phyloP scores from a whole-genome alignment of 768 basidiomycete genomes.

The Mycena pura region DNA sequence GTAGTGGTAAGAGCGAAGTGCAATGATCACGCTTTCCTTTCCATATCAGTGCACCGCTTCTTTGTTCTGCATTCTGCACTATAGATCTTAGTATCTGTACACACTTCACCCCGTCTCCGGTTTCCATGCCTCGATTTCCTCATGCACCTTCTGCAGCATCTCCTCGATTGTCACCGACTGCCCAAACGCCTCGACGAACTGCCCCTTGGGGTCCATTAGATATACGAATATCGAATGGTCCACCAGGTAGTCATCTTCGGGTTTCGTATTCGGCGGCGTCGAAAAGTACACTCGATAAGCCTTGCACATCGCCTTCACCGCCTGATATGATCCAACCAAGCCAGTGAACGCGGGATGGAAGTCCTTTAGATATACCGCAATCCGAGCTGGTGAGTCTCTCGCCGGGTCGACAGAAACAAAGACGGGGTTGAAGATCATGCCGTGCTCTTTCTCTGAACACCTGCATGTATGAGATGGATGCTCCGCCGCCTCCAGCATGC shows the following conservation, averaged over 20 bases:
- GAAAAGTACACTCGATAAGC: constrained; percentile 99
- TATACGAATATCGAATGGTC: constrained; percentile 98
- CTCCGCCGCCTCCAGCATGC: background rate
- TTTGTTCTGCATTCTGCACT: background rate
- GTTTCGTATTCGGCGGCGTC: constrained; percentile 86
- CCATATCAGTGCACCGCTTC: background rate
- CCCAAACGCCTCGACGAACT: constrained; percentile 97
- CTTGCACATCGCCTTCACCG: constrained; percentile 89
- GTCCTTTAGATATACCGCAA: constrained; percentile 74
- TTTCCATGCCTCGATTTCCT: constrained; percentile 53
- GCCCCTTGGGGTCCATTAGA: constrained; percentile 93
- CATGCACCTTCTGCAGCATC: constrained; percentile 66
- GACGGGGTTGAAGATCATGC: constrained; percentile 80
- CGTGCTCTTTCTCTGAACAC: constrained; percentile 68
- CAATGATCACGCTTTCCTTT: background rate
- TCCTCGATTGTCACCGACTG: constrained; percentile 76
- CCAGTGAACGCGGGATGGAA: constrained; percentile 93
- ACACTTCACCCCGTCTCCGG: constrained; percentile 43
- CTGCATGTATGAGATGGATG: background rate
- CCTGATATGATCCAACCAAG: constrained; percentile 82
- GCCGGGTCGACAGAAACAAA: constrained; percentile 98
- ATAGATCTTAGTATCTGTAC: background rate
- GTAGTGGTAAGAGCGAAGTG: constrained; percentile 12
- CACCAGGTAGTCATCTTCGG: constrained; percentile 94
- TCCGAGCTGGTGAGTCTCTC: constrained; percentile 72